These are phyloP conservation scores for Aurantiochytrium sp. DNA, from an alignment of 108 stramenopile genomes.

Conservation along the genomic window DNA sequence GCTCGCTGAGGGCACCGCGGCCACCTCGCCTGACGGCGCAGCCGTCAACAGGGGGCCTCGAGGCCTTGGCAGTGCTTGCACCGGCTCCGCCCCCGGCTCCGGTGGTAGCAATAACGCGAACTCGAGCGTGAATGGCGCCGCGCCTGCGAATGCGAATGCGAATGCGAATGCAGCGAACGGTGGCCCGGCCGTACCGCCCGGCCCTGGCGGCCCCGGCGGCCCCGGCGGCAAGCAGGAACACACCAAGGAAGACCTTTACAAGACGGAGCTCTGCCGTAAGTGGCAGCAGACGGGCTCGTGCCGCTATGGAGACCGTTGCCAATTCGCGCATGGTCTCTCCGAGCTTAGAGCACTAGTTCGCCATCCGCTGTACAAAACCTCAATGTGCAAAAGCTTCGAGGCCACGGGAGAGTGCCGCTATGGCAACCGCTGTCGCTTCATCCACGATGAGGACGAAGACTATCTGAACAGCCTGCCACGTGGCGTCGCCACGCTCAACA, in stretches of 20 bases:
- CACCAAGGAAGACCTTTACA: slow-evolving; percentile 8
- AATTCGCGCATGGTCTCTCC: not conserved
- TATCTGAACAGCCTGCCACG: not conserved
- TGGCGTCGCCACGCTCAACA: slow-evolving; percentile 10
- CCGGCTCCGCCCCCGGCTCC: not conserved
- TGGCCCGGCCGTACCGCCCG: not conserved
- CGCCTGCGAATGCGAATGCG: not conserved
- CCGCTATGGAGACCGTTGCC: not conserved
- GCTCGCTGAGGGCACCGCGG: not conserved
- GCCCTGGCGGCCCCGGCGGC: not conserved
- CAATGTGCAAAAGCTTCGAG: slow-evolving; percentile 13
- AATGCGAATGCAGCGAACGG: not conserved
- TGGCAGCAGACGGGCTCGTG: not conserved
- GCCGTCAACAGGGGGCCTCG: not conserved
- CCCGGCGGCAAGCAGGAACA: not conserved
- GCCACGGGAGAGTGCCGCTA: not conserved
- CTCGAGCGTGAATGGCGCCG: not conserved
- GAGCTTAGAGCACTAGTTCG: not conserved
- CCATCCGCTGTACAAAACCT: slow-evolving; percentile 18
- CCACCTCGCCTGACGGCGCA: not conserved
- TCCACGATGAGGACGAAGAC: not conserved
- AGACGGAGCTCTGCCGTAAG: not conserved
- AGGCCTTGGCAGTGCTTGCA: no score
- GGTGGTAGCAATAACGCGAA: not conserved
- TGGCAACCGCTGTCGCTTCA: not conserved